Evolutionary conservation across 2,329 filamentous ascomycete genomes (phyloP).

Genomic region (Teratosphaeria nubilosa): DNA sequence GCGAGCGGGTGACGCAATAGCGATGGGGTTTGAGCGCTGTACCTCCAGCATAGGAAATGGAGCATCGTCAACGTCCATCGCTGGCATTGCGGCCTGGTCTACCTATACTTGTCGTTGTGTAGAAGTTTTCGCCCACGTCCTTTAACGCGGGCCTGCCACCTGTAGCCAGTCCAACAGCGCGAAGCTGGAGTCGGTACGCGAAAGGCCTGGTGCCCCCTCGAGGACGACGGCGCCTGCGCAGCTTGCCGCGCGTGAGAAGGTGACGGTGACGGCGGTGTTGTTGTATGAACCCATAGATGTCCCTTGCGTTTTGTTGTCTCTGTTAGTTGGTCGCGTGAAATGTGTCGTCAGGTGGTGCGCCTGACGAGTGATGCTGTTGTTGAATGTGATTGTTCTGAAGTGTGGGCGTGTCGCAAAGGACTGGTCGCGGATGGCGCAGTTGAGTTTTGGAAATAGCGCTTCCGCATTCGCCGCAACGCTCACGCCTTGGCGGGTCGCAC

Average conservation of each 20-base stretch:
- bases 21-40: slow-evolving; percentile 21
- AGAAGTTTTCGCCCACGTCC: slow-evolving; percentile 38
- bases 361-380: slow-evolving; percentile 1
- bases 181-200: slow-evolving; percentile 36
- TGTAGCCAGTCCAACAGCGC: slow-evolving; percentile 40
- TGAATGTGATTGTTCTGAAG: background rate
- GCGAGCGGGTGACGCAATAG: slow-evolving; percentile 22
- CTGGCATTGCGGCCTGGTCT: slow-evolving; percentile 19
- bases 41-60: slow-evolving; percentile 13
- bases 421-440: background rate
- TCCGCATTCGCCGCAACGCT: background rate
- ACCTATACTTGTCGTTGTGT: background rate
- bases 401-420: background rate
- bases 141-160: slow-evolving; percentile 42
- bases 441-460: background rate
- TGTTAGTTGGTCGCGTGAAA: too few species aligned
- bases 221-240: slow-evolving; percentile 26
- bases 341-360: slow-evolving; percentile 5
- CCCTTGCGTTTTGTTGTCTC: background rate
- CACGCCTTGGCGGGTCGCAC: background rate
- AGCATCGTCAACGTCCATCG: slow-evolving; percentile 25
- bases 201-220: slow-evolving; percentile 22
- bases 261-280: slow-evolving; percentile 1
- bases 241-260: slow-evolving; percentile 19
- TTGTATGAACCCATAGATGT: slow-evolving; percentile 9